Percentiles rank a stretch among this genome's conserved stretches.
These are phyloP conservation scores for Ophiostoma fasciatum DNA, from an alignment of 2,329 filamentous ascomycete genomes.

Conservation along the genomic window DNA sequence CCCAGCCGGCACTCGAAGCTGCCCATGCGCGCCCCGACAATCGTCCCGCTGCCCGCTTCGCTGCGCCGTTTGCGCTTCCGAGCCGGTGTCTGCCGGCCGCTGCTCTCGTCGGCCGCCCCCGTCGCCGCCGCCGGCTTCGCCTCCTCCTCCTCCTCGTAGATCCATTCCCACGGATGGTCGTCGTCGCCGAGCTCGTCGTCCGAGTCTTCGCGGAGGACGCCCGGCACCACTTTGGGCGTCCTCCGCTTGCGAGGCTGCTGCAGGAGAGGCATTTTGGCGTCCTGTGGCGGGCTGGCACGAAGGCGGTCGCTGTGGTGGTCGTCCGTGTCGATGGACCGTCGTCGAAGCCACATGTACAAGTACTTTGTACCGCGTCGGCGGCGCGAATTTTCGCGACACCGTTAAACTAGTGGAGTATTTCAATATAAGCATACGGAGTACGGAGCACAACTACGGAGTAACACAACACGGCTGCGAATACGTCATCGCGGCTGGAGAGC, in stretches of 20 bases:
- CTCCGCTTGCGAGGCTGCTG: conserved; percentile 5
- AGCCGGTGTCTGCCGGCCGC: too few relatives aligned
- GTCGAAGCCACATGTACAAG: too few relatives aligned
- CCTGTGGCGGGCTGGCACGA: too few relatives aligned
- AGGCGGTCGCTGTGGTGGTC: too few relatives aligned
- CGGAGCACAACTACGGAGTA: too few relatives aligned
- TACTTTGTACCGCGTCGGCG: too few relatives aligned
- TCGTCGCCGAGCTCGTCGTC: conserved; percentile 72
- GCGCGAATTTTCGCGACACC: too few relatives aligned
- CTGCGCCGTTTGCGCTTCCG: conserved; percentile 23
- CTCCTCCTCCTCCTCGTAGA: conserved; percentile 37
- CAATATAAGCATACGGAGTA: too few relatives aligned
- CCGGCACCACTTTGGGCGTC: conserved; percentile 23
- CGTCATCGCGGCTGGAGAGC: too few relatives aligned
- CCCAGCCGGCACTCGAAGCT: conserved; percentile 67
- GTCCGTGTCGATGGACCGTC: too few relatives aligned
- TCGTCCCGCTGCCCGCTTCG: conserved; percentile 33
- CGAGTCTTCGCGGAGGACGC: conserved; percentile 60
- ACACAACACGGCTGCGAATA: too few relatives aligned
- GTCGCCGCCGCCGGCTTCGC: conserved; percentile 6
- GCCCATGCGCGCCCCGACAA: conserved; percentile 73
- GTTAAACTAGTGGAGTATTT: too few relatives aligned
- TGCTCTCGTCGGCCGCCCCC: background rate
- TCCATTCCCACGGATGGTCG: conserved; percentile 66
- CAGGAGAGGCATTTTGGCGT: conserved; percentile 10